Evolutionary conservation across 192 early-diverging fungal species (phyloP).

Genomic region (Coemansia erecta): DNA sequence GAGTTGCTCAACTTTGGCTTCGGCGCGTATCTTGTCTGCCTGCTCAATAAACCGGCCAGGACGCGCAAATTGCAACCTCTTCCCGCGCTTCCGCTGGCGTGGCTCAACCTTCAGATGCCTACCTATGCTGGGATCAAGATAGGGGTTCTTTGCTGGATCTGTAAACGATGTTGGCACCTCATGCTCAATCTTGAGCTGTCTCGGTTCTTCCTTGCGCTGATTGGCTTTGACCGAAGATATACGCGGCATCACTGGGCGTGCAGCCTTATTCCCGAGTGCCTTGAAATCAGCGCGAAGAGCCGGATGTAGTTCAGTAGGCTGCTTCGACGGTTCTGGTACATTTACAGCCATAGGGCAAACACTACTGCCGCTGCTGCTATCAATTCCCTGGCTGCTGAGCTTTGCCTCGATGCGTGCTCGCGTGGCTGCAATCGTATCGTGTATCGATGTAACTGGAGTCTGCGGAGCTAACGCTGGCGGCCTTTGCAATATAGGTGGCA

Average conservation of each 20-base stretch:
- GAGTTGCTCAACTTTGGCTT: constrained; percentile 57
- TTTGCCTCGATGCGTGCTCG: constrained; percentile 34
- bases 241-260: constrained; percentile 29
- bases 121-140: constrained; percentile 73
- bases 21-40: constrained; percentile 78
- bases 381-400: constrained; percentile 20
- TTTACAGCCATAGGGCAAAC: background rate
- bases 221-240: constrained; percentile 68
- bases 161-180: constrained; percentile 51
- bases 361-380: constrained; percentile 2
- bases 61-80: constrained; percentile 73
- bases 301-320: constrained; percentile 28
- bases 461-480: constrained; percentile 6
- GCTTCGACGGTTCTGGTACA: constrained; percentile 2
- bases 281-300: constrained; percentile 50
- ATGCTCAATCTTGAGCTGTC: constrained; percentile 57
- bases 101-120: constrained; percentile 35
- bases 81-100: constrained; percentile 38
- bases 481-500: background rate
- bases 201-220: constrained; percentile 57
- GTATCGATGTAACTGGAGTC: constrained; percentile 20
- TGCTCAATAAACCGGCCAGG: constrained; percentile 79
- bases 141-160: constrained; percentile 83
- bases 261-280: constrained; percentile 28
- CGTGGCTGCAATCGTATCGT: constrained; percentile 36